Evolutionary conservation across 1,284 basidiomycete species (phyloP), one percentile per base, ranked within the genome.

Genomic region (Ceratobasidium sp.): DNA sequence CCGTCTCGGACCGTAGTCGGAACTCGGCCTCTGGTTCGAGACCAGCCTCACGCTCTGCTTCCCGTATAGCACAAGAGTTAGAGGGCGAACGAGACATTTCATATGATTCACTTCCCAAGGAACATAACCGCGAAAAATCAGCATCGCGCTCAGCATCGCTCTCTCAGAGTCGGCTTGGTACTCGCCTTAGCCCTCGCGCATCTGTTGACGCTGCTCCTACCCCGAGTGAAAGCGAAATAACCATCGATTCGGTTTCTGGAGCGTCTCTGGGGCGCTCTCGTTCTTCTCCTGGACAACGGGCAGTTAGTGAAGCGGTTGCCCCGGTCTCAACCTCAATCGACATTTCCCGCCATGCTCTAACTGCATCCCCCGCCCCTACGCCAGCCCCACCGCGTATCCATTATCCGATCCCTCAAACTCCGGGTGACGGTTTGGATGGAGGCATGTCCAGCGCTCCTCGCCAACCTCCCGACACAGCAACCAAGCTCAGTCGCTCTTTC

Each of bases 141-240:
- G 21, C n/a, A 2, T 39, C 29, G 2, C 62, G 50, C 36, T 46
- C 50, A 11, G 52, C 39, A 5, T 66, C 62, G 25, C 62, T 56
- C 25, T 66, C 62, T 16, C 62, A 66, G 44, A 66, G 62, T 25
- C 50, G 52, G 5, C 41, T 46, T 36, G 54, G 52, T n/a, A 30
- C 41, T 27, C 62, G 62, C 14, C 50, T 50, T 19, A 66, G 62
- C 41, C 62, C 62, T 7, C 50, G 39, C n/a, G 50, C 62, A 27
- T 39, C 59, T 44, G 30, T 19, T 9, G 53, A 13, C 33, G 62
- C 39, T n/a, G 62, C 27, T 44, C 49, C 62, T 46, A 49, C 62
- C 19, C 36, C 52, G 4, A 66, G 62, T n/a, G 62, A 66, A 33
- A 66, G 62, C 25, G 62, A 66, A 46, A 66, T 66, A 23, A 66